These are phyloP conservation scores for Scutellaria galericulata DNA, from an alignment of 257 asterid species.

Conservation along the genomic window DNA sequence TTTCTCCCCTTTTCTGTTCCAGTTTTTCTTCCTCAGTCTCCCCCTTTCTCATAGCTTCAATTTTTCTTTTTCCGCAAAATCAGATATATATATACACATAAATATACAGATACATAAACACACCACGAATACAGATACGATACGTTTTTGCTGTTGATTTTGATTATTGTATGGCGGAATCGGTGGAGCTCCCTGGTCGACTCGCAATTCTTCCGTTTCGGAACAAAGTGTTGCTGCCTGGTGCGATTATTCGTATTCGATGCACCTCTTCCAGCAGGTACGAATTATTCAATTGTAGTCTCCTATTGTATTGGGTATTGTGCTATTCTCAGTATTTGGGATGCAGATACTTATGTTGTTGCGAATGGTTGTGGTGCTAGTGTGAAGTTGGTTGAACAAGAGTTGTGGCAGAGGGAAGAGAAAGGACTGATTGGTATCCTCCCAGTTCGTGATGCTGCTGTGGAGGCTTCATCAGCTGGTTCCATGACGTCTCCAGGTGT, in stretches of 20 bases:
- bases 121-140: neutral
- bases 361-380: constrained; percentile 47
- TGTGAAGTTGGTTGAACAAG: constrained; percentile 97
- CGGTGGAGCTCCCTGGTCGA: constrained; percentile 90
- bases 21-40: neutral
- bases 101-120: neutral
- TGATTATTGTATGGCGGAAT: constrained; percentile 68
- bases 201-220: constrained; percentile 94
- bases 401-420: constrained; percentile 99
- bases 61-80: neutral
- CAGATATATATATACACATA: neutral
- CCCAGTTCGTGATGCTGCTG: constrained; percentile 91
- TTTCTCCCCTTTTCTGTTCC: neutral
- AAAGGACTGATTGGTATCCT: constrained; percentile 94
- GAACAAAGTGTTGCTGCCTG: constrained; percentile 93
- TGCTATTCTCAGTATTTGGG: constrained; percentile 25
- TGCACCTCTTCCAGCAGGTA: constrained; percentile 99
- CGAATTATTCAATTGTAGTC: neutral
- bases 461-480: constrained; percentile 55
- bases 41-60: neutral
- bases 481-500: constrained; percentile 66
- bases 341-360: constrained; percentile 16
- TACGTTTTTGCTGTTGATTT: neutral
- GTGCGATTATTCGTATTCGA: constrained; percentile 94
- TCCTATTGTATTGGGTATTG: neutral